A percentile compares a stretch with the other conserved stretches of the same genome.
These are phyloP conservation scores for Arxiozyma slooffiae DNA, from an alignment of 1,139 yeast species.

Conservation along the genomic window DNA sequence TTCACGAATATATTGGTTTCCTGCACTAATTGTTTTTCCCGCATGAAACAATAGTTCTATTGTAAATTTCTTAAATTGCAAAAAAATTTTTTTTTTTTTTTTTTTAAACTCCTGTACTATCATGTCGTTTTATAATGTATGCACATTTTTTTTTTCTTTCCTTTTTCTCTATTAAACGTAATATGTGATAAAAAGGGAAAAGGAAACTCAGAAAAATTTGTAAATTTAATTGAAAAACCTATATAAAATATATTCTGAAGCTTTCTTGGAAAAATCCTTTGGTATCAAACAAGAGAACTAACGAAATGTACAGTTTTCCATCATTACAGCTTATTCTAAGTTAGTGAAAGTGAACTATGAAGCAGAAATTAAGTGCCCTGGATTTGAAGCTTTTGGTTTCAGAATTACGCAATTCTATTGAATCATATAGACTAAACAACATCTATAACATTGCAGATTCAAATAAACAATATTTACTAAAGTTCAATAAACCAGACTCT, in stretches of 20 bases:
- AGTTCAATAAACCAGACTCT: slow-evolving; percentile 76
- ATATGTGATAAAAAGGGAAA: too few species aligned
- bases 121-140: background rate
- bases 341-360: slow-evolving; percentile 14
- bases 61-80: too few species aligned
- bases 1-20: too few species aligned
- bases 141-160: background rate
- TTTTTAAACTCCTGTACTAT: too few species aligned
- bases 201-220: too few species aligned
- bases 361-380: slow-evolving; percentile 81
- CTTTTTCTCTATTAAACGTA: background rate
- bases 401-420: slow-evolving; percentile 50
- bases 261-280: background rate
- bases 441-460: slow-evolving; percentile 74
- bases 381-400: slow-evolving; percentile 64
- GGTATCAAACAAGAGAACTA: too few species aligned
- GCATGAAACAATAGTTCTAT: too few species aligned
- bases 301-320: background rate
- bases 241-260: too few species aligned
- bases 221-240: too few species aligned
- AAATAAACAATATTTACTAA: slow-evolving; percentile 63
- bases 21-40: too few species aligned
- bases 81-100: too few species aligned
- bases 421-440: slow-evolving; percentile 68
- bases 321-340: background rate